Conservation (phyloP, 2,329 filamentous ascomycete species). For the Penicillium sp. region DNA sequence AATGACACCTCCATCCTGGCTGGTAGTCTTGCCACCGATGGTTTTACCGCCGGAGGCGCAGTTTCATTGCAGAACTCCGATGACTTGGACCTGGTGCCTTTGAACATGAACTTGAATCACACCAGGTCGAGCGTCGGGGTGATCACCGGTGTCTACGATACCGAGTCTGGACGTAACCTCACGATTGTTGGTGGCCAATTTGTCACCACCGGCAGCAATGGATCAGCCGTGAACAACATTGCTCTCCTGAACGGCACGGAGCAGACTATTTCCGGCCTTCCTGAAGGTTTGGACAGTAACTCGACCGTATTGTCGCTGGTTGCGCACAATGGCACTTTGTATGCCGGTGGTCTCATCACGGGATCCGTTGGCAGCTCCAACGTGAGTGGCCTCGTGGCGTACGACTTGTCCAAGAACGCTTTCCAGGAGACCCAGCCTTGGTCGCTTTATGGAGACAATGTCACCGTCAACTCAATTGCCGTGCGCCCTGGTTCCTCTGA, state of each 20-base stretch:
- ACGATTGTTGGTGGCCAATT: constrained; percentile 90
- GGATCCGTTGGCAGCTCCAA: constrained; percentile 59
- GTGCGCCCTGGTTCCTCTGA: constrained; percentile 64
- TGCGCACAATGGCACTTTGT: constrained; percentile 63
- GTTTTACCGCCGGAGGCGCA: constrained; percentile 66
- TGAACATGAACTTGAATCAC: constrained; percentile 49
- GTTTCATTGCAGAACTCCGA: constrained; percentile 54
- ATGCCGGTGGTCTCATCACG: constrained; percentile 73
- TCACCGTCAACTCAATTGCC: constrained; percentile 70
- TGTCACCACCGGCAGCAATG: constrained; percentile 62
- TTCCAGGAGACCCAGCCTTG: constrained; percentile 67
- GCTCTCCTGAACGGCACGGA: constrained; percentile 74
- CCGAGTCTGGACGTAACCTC: constrained; percentile 63
- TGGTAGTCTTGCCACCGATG: constrained; percentile 73
- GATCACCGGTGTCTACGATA: constrained; percentile 73
- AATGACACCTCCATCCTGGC: constrained; percentile 63
- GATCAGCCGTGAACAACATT: constrained; percentile 70
- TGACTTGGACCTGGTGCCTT: constrained; percentile 35
- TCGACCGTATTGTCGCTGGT: constrained; percentile 72
- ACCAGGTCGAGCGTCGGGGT: constrained; percentile 38
- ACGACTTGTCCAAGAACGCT: constrained; percentile 62
- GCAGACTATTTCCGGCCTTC: constrained; percentile 63
- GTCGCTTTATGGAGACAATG: constrained; percentile 62
- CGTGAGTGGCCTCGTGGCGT: constrained; percentile 71
- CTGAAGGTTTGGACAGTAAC: constrained; percentile 57